A percentile compares a stretch with the other conserved stretches of the same genome.
These are phyloP conservation scores for Fusarium sp. DNA, from an alignment of 2,329 filamentous ascomycete genomes.

Conservation along the genomic window DNA sequence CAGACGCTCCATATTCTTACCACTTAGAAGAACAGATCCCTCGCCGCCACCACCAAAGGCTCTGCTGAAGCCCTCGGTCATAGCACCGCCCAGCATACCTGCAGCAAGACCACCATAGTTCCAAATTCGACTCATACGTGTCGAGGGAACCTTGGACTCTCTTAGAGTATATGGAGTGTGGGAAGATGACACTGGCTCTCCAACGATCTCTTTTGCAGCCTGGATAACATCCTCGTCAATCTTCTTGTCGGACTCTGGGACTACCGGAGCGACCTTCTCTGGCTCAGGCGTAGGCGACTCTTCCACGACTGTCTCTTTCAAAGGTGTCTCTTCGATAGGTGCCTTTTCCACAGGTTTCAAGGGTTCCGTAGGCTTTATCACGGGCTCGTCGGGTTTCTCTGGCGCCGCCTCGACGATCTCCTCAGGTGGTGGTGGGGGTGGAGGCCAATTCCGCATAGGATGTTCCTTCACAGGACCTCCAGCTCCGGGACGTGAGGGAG, in stretches of 20 bases:
- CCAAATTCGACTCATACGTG: constrained; percentile 89
- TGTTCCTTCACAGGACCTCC: constrained; percentile 54
- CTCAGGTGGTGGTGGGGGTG: constrained; percentile 42
- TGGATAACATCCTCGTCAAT: constrained; percentile 42
- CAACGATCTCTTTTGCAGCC: constrained; percentile 48
- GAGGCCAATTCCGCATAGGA: constrained; percentile 57
- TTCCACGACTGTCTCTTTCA: neutral
- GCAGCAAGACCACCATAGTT: constrained; percentile 95
- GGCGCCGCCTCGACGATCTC: constrained; percentile 9
- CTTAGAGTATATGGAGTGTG: constrained; percentile 75
- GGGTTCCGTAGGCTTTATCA: constrained; percentile 8
- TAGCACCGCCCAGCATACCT: constrained; percentile 94
- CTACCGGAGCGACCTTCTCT: constrained; percentile 4
- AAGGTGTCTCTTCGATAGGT: neutral
- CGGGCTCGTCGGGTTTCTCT: constrained; percentile 14
- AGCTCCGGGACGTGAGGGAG: constrained; percentile 20
- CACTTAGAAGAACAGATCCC: constrained; percentile 89
- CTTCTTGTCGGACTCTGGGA: constrained; percentile 16
- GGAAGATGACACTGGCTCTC: constrained; percentile 28
- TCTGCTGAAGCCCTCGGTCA: constrained; percentile 87
- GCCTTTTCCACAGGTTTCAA: neutral
- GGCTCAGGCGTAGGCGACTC: neutral
- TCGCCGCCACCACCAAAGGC: constrained; percentile 77
- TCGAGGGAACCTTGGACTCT: constrained; percentile 92
- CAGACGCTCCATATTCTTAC: constrained; percentile 91